These are phyloP conservation scores for Stagonosporopsis tanaceti DNA, from an alignment of 2,329 filamentous ascomycete species.

Conservation along the genomic window DNA sequence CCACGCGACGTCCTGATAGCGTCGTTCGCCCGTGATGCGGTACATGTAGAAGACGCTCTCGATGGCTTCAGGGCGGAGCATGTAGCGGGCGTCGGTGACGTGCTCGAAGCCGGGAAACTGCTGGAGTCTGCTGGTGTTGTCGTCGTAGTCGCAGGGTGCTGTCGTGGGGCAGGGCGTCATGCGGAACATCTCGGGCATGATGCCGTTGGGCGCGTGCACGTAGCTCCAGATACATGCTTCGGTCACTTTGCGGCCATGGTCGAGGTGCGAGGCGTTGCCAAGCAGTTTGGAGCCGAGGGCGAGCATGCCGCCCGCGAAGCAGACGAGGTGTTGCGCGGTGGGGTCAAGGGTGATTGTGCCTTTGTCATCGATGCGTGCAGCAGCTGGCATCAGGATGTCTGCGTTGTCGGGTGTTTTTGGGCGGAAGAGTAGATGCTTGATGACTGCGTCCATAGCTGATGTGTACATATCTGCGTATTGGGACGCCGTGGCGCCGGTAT, in stretches of 20 bases:
- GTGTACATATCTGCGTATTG: constrained; percentile 64
- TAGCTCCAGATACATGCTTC: constrained; percentile 70
- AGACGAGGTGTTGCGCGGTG: constrained; percentile 62
- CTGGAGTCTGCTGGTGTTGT: constrained; percentile 5
- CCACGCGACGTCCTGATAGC: constrained; percentile 74
- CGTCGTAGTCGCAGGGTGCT: constrained; percentile 49
- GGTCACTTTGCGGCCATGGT: constrained; percentile 62
- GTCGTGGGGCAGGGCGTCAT: constrained; percentile 56
- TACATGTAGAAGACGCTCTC: constrained; percentile 80
- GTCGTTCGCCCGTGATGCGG: constrained; percentile 70
- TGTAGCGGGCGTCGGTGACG: constrained; percentile 65
- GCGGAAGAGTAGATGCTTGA: constrained; percentile 55
- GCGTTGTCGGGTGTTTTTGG: constrained; percentile 55
- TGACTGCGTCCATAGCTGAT: constrained; percentile 50
- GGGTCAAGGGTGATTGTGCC: constrained; percentile 31
- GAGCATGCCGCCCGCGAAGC: constrained; percentile 74
- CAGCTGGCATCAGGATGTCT: constrained; percentile 51
- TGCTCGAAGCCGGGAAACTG: constrained; percentile 60
- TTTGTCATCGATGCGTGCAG: constrained; percentile 42
- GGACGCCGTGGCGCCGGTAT: constrained; percentile 36
- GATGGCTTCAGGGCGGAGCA: constrained; percentile 75
- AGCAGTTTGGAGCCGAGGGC: constrained; percentile 70
- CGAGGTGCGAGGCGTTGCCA: constrained; percentile 58
- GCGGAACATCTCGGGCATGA: constrained; percentile 66
- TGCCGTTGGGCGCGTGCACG: constrained; percentile 60